These are phyloP conservation scores for Eucalyptus guilfoylei DNA, from an alignment of 345 rosid genomes.

Conservation along the genomic window DNA sequence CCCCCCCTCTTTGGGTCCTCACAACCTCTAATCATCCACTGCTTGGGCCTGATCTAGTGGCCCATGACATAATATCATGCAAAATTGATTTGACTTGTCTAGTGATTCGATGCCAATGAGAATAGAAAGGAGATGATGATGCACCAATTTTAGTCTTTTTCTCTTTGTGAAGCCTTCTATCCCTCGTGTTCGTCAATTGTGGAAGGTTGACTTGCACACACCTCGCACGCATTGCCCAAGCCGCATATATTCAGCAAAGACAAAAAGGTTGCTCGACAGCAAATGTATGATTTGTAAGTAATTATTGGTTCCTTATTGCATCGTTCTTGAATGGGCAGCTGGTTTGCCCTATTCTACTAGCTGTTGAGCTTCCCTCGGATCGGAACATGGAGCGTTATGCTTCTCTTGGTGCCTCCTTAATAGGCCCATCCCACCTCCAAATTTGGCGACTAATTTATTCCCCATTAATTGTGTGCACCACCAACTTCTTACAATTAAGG, in stretches of 20 bases:
- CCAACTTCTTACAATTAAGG: not conserved
- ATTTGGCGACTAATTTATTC: not conserved
- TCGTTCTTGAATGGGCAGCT: not conserved
- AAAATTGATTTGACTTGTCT: not conserved
- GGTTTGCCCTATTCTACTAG: accelerated
- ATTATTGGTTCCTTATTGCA: accelerated
- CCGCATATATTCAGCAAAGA: accelerated
- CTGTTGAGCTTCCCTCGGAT: not conserved
- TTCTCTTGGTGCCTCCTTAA: not conserved
- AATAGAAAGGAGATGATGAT: not conserved
- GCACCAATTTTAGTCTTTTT: not conserved
- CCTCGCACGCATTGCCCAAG: not conserved
- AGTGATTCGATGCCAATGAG: too few relatives aligned
- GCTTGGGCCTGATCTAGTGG: not conserved
- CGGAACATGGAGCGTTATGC: accelerated
- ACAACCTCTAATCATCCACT: not conserved
- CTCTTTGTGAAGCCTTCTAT: accelerated
- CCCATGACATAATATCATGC: not conserved
- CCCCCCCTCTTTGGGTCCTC: not conserved
- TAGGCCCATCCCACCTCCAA: not conserved
- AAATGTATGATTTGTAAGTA: accelerated
- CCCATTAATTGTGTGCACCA: not conserved
- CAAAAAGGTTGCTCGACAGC: not conserved
- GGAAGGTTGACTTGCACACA: not conserved
- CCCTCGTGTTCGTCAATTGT: accelerated